Conservation (phyloP, 768 basidiomycete genomes). For the Xerocomellus dryophilus region DNA sequence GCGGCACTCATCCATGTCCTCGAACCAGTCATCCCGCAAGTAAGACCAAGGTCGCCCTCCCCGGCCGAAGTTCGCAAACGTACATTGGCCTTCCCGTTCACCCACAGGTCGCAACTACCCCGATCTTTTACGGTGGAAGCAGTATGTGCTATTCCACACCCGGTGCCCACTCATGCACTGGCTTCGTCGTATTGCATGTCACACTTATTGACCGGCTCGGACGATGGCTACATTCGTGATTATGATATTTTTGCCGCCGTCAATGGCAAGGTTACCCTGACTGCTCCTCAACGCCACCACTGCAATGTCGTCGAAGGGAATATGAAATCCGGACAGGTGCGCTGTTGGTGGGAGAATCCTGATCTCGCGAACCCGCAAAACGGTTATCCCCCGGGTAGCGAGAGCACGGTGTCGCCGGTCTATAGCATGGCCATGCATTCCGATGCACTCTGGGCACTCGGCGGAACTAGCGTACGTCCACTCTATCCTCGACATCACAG, state of each 20-base stretch:
- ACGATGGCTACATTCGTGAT: slow-evolving; percentile 90
- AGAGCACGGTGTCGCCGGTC: slow-evolving; percentile 62
- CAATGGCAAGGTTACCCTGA: slow-evolving; percentile 84
- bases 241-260: slow-evolving; percentile 89
- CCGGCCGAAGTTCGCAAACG: slow-evolving; percentile 54
- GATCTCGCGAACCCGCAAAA: slow-evolving; percentile 21
- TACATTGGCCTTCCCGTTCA: slow-evolving; percentile 35
- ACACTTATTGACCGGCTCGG: slow-evolving; percentile 85
- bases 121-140: slow-evolving; percentile 84
- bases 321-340: slow-evolving; percentile 83
- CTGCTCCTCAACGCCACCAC: slow-evolving; percentile 84
- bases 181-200: slow-evolving; percentile 84
- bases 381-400: slow-evolving; percentile 43
- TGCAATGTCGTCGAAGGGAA: slow-evolving; percentile 89
- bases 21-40: slow-evolving; percentile 21
- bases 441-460: slow-evolving; percentile 89
- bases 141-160: slow-evolving; percentile 87
- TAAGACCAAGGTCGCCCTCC: slow-evolving; percentile 45
- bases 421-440: slow-evolving; percentile 90
- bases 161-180: slow-evolving; percentile 83
- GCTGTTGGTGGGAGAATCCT: slow-evolving; percentile 88
- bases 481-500: slow-evolving; percentile 15
- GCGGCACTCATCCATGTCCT: slow-evolving; percentile 18
- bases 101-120: slow-evolving; percentile 34
- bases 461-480: slow-evolving; percentile 75